Conservation (phyloP, 306 rosid genomes). For the Cicer judaicum region DNA sequence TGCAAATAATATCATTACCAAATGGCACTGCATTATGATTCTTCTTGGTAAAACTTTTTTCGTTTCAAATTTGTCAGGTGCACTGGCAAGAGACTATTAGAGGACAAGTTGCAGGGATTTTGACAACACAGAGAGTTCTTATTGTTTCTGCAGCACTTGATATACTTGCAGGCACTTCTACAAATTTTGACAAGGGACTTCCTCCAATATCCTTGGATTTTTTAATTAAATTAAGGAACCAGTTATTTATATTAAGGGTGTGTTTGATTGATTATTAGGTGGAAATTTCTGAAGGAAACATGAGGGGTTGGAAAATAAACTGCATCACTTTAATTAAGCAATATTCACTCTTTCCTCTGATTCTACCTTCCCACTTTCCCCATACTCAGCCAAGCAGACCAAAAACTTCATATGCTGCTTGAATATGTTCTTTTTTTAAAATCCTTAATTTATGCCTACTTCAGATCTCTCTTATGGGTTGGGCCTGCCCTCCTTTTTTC, state of each 20-base stretch:
- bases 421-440: constrained; percentile 45
- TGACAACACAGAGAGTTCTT: constrained; percentile 88
- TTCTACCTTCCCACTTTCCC: constrained; percentile 39
- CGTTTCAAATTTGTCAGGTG: constrained; percentile 63
- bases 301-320: constrained; percentile 32
- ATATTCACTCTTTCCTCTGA: constrained; percentile 27
- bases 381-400: constrained; percentile 31
- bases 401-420: constrained; percentile 24
- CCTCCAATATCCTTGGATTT: constrained; percentile 89
- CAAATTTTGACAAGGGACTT: constrained; percentile 90
- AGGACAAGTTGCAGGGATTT: constrained; percentile 93
- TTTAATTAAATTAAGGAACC: constrained; percentile 23
- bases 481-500: constrained; percentile 98
- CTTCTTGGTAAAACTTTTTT: constrained; percentile 37
- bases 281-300: constrained; percentile 19
- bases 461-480: constrained; percentile 94
- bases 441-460: constrained; percentile 76
- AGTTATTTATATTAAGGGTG: constrained; percentile 27
- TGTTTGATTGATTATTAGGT: constrained; percentile 31
- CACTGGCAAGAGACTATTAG: constrained; percentile 98
- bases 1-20: constrained; percentile 21
- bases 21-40: constrained; percentile 28
- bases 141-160: constrained; percentile 88
- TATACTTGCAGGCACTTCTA: constrained; percentile 74
- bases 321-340: constrained; percentile 28